Conservation (phyloP, 257 asterid species). For the Solanum corneliomulleri region DNA sequence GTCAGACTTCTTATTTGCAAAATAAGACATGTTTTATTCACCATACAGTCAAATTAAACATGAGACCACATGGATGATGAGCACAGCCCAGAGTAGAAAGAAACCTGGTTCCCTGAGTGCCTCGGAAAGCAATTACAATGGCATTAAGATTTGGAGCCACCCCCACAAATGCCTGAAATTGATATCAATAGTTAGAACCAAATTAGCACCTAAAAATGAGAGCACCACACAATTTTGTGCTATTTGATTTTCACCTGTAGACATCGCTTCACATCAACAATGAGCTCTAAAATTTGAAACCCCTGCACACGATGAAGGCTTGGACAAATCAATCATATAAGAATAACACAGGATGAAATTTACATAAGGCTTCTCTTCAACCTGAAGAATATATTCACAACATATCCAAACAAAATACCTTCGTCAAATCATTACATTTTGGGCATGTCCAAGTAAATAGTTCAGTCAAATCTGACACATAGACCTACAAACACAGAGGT, state of each 20-base stretch:
- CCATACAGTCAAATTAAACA: not conserved
- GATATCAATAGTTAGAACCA: not conserved
- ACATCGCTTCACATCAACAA: conserved; percentile 78
- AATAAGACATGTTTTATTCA: not conserved
- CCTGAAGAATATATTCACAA: not conserved
- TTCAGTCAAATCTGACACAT: conserved; percentile 74
- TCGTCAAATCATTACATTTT: conserved; percentile 63
- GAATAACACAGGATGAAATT: not conserved
- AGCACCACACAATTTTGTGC: not conserved
- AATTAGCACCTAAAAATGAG: not conserved
- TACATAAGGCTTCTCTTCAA: not conserved
- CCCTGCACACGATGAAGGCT: conserved; percentile 41
- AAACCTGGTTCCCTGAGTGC: conserved; percentile 87
- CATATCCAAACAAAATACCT: conserved; percentile 28
- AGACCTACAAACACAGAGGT: conserved; percentile 47
- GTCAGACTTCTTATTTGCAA: not conserved
- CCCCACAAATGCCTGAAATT: conserved; percentile 85
- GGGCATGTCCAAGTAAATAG: conserved; percentile 94
- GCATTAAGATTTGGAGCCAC: conserved; percentile 72
- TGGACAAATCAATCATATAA: not conserved
- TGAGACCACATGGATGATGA: not conserved
- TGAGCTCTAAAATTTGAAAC: conserved; percentile 77
- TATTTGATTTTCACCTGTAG: conserved; percentile 52
- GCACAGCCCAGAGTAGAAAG: not conserved
- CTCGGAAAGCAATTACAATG: conserved; percentile 82